These are phyloP conservation scores for Cryptococcus amylolentus DNA, from an alignment of 1,284 basidiomycete genomes.

Conservation along the genomic window DNA sequence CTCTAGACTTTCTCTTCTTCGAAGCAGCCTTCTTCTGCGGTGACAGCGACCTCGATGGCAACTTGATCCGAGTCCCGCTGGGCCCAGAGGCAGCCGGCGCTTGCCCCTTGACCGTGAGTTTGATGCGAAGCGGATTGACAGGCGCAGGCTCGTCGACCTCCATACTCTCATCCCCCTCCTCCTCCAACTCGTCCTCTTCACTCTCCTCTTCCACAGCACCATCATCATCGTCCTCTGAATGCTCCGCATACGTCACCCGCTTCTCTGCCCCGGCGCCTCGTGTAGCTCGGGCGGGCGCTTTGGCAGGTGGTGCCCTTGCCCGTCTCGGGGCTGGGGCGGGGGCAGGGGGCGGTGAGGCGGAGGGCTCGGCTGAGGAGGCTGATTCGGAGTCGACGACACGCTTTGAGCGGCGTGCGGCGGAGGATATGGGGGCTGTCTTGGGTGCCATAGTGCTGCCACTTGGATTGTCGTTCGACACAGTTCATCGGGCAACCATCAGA, in stretches of 20 bases:
- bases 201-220: slow-evolving; percentile 3
- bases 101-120: not conserved
- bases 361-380: slow-evolving; percentile 1
- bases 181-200: slow-evolving; percentile 8
- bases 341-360: slow-evolving; percentile 3
- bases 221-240: not conserved
- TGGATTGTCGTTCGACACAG: no score
- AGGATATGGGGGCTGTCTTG: not conserved
- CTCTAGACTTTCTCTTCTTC: not conserved
- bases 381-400: slow-evolving; percentile 14
- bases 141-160: not conserved
- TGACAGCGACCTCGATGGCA: not conserved
- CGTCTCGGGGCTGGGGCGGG: slow-evolving; percentile 1
- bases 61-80: not conserved
- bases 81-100: no score
- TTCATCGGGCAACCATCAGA: no score
- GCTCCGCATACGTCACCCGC: not conserved
- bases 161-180: slow-evolving; percentile 10
- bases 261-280: not conserved
- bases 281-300: not conserved
- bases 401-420: slow-evolving; percentile 9
- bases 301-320: not conserved
- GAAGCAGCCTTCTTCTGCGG: not conserved
- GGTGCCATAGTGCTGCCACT: not conserved
- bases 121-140: not conserved